Percentiles rank a stretch among this genome's conserved stretches.
Evolutionary conservation across 805 yeast species (phyloP).

Genomic region (Candida multigemmis): DNA sequence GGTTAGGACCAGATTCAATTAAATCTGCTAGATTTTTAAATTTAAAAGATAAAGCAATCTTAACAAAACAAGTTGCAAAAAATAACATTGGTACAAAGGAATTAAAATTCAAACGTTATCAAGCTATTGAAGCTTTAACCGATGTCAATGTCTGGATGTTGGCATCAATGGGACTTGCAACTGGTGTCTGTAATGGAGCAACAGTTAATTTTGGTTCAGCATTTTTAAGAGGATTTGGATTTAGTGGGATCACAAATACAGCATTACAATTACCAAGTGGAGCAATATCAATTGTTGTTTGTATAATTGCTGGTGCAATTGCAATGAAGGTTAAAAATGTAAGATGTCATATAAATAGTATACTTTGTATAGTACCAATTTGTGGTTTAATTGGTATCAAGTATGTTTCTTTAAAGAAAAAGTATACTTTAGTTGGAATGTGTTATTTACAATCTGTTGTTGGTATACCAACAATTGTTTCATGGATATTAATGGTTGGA

Average conservation of each 20-base stretch:
- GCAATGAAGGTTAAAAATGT: conserved; percentile 10
- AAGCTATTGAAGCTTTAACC: conserved; percentile 10
- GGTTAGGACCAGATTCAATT: conserved; percentile 14
- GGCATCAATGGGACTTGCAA: conserved; percentile 11
- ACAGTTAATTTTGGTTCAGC: conserved; percentile 15
- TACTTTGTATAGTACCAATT: conserved; percentile 11
- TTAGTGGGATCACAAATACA: conserved; percentile 16
- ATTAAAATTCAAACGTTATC: conserved; percentile 10
- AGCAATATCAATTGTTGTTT: conserved; percentile 15
- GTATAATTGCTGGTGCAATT: conserved; percentile 16
- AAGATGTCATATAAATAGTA: conserved; percentile 8
- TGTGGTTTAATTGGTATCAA: conserved; percentile 18
- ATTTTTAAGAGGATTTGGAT: conserved; percentile 23
- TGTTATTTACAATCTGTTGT: conserved; percentile 20
- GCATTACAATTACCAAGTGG: conserved; percentile 17
- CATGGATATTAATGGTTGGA: conserved; percentile 13
- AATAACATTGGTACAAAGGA: conserved; percentile 18
- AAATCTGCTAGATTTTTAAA: conserved; percentile 19
- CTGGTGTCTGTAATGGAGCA: conserved; percentile 25
- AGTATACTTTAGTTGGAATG: conserved; percentile 19
- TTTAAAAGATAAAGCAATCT: conserved; percentile 19
- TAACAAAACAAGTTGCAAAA: conserved; percentile 9
- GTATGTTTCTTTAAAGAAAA: conserved; percentile 8
- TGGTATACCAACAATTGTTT: conserved; percentile 19
- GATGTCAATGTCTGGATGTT: conserved; percentile 13